Conservation (phyloP, 2,329 filamentous ascomycete species). For the Trichoderma aggressivum region DNA sequence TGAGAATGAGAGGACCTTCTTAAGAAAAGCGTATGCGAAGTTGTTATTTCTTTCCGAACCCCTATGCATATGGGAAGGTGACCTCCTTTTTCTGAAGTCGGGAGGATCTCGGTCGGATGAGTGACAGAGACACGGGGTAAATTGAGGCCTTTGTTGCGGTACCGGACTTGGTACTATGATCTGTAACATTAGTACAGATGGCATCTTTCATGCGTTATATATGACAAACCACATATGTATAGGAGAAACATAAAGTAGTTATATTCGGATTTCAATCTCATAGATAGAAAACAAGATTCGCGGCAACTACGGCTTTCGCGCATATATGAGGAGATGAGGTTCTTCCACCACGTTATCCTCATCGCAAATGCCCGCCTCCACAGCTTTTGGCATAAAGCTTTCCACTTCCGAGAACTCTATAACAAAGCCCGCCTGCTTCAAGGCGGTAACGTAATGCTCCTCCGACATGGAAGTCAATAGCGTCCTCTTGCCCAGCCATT, state of each 20-base stretch:
- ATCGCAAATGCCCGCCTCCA: neutral
- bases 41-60: neutral
- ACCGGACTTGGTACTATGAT: no score
- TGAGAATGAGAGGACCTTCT: neutral
- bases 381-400: neutral
- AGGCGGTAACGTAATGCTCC: neutral
- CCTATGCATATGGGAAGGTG: neutral
- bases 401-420: neutral
- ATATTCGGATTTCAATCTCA: neutral
- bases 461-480: neutral
- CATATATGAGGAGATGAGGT: neutral
- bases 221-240: neutral
- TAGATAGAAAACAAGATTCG: neutral
- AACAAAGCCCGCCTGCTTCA: neutral
- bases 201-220: no score
- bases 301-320: neutral
- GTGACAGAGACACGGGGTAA: no score
- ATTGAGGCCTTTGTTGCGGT: no score
- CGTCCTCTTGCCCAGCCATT: neutral
- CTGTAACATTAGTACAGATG: no score
- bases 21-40: neutral
- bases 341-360: neutral
- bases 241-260: neutral
- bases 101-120: no score
- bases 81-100: neutral